Percentiles rank a stretch among this genome's conserved stretches.
Conservation (phyloP, 2,329 filamentous ascomycete genomes). For the Phaeophleospora eucalypticola region DNA sequence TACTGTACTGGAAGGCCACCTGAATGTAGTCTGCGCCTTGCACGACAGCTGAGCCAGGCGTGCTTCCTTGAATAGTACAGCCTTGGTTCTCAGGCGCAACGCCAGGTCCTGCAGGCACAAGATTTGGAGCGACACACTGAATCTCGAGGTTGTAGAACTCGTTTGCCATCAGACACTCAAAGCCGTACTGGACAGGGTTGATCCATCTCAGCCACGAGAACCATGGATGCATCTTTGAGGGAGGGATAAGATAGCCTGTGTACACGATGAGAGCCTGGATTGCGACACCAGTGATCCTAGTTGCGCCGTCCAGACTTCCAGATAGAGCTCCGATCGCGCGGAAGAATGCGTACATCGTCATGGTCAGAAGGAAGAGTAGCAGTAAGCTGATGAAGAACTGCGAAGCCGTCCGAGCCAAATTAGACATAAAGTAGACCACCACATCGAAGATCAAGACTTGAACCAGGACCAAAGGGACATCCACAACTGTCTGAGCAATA, state of each 20-base stretch:
- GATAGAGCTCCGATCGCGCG: constrained; percentile 72
- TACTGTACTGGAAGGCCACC: constrained; percentile 33
- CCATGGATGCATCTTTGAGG: constrained; percentile 26
- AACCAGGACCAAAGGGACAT: constrained; percentile 70
- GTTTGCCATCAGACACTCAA: constrained; percentile 66
- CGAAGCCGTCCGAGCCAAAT: constrained; percentile 67
- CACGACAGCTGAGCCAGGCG: constrained; percentile 42
- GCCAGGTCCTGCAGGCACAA: constrained; percentile 35
- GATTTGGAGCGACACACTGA: constrained; percentile 51
- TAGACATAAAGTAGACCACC: constrained; percentile 80
- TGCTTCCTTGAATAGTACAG: constrained; percentile 56
- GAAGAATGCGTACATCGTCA: constrained; percentile 84
- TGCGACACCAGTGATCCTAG: constrained; percentile 53
- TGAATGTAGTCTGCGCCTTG: constrained; percentile 34
- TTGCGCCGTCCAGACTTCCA: constrained; percentile 56
- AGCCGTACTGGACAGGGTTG: constrained; percentile 75
- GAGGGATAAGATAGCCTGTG: constrained; percentile 49
- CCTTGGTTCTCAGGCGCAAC: constrained; percentile 51
- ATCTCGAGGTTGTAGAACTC: constrained; percentile 56
- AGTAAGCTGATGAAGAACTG: constrained; percentile 82
- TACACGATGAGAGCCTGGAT: constrained; percentile 63
- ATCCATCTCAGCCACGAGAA: constrained; percentile 69
- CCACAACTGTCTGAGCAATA: constrained; percentile 75
- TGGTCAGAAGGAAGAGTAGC: constrained; percentile 65
- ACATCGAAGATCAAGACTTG: constrained; percentile 58